Base-by-base conservation (phyloP, 305 asterid genomes). In the Fraxinus xanthoxyloides region DNA sequence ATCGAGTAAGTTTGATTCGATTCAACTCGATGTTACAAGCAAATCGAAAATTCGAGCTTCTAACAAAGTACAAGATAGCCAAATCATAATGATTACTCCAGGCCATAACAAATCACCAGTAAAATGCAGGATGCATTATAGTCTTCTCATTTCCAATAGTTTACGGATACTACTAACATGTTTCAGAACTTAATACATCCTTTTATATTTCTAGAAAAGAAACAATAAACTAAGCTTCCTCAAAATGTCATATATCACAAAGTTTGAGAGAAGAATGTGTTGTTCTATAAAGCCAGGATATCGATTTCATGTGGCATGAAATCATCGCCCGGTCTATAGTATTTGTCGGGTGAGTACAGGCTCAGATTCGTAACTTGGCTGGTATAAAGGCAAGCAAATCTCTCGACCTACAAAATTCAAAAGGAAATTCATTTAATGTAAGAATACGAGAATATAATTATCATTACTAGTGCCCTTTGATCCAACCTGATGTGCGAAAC, bases 251-350 rank as follows among this genome's bases (percentile, higher is more conserved):
- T 65, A 54, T 70, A 32, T 70, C 46, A 70, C 76, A 17, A 31
- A 69, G 76, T 70, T 32, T 70, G 76, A 31, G 28, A 17, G 76
- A 17, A 31, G 24, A 70, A 69, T 36, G 19, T 43, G 6, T 79
- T 13, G 17, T 56, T 78, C 90, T 87, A 90, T 70, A 83, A 23
- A 56, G 95, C 76, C 38, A 95, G 85, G 77, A 93, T 91, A 61
- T 92, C 94, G 43, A 91, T 85, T 82, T 97, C 99, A 86, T 95
- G 99, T 70, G 98, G 99, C 99, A 97, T 92, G 88, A 91, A 97
- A 83, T 97, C 98, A 86, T 92, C 98, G 30, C 97, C 94, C 26
- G 99, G 97, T 77, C 98, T 81, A 84, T 97, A 97, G 90, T 97
- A 92, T 88, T 97, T 97, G 85, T 91, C 93, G 0, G 99, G 99